Evolutionary conservation across 2,329 filamentous ascomycete genomes (phyloP).

Genomic region (Dactylellina leptospora): DNA sequence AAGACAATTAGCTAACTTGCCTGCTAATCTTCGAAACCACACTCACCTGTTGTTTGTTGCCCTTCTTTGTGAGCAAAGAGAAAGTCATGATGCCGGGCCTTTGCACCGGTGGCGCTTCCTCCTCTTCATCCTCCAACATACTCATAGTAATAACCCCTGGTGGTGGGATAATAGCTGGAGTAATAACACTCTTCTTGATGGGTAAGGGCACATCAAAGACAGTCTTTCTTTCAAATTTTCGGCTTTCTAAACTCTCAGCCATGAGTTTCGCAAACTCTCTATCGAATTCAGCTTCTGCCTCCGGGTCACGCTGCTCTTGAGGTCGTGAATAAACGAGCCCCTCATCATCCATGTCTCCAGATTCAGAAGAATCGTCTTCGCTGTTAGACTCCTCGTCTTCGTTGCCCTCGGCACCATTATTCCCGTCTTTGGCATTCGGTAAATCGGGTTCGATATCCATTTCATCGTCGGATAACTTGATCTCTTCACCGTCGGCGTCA

Average conservation of each 20-base stretch:
- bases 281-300: conserved; percentile 96
- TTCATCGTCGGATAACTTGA: conserved; percentile 65
- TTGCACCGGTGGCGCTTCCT: conserved; percentile 23
- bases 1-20: too few relatives aligned
- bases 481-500: conserved; percentile 70
- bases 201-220: conserved; percentile 98
- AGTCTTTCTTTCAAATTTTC: conserved; percentile 93
- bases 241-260: conserved; percentile 93
- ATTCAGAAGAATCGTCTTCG: conserved; percentile 66
- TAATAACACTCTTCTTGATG: conserved; percentile 69
- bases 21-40: too few relatives aligned
- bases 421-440: conserved; percentile 64
- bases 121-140: conserved; percentile 47
- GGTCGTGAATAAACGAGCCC: conserved; percentile 90
- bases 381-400: conserved; percentile 64
- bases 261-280: conserved; percentile 98
- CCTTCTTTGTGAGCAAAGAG: conserved; percentile 91
- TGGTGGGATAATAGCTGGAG: conserved; percentile 51
- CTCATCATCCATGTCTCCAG: conserved; percentile 74
- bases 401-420: conserved; percentile 58
- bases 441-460: conserved; percentile 59
- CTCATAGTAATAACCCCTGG: conserved; percentile 43
- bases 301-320: conserved; percentile 88
- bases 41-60: conserved; percentile 87
- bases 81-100: conserved; percentile 85